A percentile compares a stretch with the other conserved stretches of the same genome.
Conservation (phyloP, 2,329 filamentous ascomycete genomes). For the Aspergillus tamarii region DNA sequence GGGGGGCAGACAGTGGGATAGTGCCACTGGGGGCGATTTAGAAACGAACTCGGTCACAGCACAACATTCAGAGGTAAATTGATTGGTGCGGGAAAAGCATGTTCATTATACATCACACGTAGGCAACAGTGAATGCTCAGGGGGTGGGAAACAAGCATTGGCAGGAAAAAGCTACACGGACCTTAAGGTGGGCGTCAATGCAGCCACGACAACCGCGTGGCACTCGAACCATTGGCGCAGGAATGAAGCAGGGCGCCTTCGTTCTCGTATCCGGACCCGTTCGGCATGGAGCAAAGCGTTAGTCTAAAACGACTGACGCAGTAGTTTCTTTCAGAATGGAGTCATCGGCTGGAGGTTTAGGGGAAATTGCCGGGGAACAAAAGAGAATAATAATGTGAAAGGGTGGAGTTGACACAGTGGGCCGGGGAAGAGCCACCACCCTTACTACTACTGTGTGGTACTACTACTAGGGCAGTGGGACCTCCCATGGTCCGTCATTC, state of each 20-base stretch:
- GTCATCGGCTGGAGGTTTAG: not conserved
- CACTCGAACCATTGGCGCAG: conserved; percentile 34
- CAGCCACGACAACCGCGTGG: conserved; percentile 34
- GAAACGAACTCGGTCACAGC: not conserved
- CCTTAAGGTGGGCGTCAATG: conserved; percentile 19
- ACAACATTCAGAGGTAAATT: not conserved
- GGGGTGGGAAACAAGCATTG: not conserved
- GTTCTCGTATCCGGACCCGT: conserved; percentile 10
- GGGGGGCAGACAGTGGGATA: not conserved
- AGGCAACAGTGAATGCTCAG: not conserved
- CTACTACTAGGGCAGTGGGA: too few species aligned
- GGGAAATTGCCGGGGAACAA: not conserved
- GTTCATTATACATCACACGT: not conserved
- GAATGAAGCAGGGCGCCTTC: conserved; percentile 7
- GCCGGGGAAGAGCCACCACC: too few species aligned
- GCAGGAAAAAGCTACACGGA: conserved; percentile 5
- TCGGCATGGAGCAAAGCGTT: conserved; percentile 16
- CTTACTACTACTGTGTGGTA: too few species aligned
- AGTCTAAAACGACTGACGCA: not conserved
- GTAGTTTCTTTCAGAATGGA: not conserved
- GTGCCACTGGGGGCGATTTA: not conserved
- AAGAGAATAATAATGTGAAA: not conserved
- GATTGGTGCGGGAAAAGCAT: not conserved
- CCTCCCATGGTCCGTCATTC: too few species aligned
- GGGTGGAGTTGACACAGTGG: not conserved